Conservation (phyloP, 192 early-diverging fungal species). For the Umbelopsis sp. region DNA sequence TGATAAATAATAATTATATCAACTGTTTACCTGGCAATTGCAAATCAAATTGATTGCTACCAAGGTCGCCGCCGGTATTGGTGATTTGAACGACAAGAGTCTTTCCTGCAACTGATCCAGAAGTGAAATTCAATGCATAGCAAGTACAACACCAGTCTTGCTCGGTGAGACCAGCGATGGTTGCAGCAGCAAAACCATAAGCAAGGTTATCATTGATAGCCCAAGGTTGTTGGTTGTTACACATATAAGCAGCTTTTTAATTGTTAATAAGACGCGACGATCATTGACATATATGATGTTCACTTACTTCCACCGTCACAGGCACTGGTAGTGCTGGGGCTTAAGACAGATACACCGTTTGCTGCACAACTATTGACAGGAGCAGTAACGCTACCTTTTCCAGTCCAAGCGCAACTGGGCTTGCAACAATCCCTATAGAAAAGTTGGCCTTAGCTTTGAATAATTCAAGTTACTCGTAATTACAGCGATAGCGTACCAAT, state of each 20-base stretch:
- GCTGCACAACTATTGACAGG: constrained; percentile 28
- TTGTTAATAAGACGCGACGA: neutral
- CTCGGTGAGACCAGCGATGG: constrained; percentile 23
- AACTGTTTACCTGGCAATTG: constrained; percentile 17
- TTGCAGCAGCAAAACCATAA: constrained; percentile 38
- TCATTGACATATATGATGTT: neutral
- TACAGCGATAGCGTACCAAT: constrained; percentile 10
- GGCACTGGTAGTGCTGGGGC: constrained; percentile 20
- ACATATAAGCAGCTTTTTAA: constrained; percentile 27
- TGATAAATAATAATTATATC: too few relatives aligned
- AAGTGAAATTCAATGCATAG: constrained; percentile 31
- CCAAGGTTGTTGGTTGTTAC: constrained; percentile 33
- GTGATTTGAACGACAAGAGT: constrained; percentile 33
- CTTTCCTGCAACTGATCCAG: constrained; percentile 22
- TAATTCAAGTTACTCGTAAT: neutral
- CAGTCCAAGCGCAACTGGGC: constrained; percentile 23
- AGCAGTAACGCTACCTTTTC: constrained; percentile 26
- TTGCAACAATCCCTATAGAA: constrained; percentile 30
- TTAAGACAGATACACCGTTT: constrained; percentile 23
- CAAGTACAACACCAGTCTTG: constrained; percentile 30
- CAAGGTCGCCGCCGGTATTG: constrained; percentile 31
- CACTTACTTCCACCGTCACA: constrained; percentile 23
- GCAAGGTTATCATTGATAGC: constrained; percentile 29
- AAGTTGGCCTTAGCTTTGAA: too few relatives aligned
- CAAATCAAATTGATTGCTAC: constrained; percentile 30